Conservation (phyloP, 805 yeast genomes). For the Wickerhamomyces canadensis region DNA sequence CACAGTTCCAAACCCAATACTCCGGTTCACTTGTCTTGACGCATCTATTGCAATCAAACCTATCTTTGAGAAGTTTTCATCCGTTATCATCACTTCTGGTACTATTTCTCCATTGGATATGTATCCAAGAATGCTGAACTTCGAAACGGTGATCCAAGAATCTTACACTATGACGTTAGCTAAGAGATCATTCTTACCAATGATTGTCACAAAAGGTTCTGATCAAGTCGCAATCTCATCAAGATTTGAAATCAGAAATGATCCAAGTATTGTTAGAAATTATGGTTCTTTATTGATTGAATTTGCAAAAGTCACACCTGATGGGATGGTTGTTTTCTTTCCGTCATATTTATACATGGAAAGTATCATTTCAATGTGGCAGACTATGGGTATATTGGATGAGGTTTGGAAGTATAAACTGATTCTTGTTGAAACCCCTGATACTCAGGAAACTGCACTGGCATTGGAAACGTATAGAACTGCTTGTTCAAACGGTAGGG, state of each 20-base stretch:
- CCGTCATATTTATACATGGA: constrained; percentile 98
- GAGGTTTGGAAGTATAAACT: constrained; percentile 98
- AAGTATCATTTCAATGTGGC: constrained; percentile 98
- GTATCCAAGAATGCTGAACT: constrained; percentile 96
- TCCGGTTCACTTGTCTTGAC: constrained; percentile 90
- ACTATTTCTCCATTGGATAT: constrained; percentile 97
- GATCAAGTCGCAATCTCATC: constrained; percentile 98
- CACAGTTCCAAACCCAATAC: constrained; percentile 93
- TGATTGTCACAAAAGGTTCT: constrained; percentile 95
- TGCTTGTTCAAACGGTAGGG: constrained; percentile 96
- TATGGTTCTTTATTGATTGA: constrained; percentile 91
- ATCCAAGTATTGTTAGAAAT: constrained; percentile 95
- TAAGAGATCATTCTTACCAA: constrained; percentile 85
- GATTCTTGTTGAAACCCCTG: constrained; percentile 96
- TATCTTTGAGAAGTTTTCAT: constrained; percentile 85
- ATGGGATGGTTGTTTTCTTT: constrained; percentile 96
- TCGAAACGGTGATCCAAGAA: constrained; percentile 89
- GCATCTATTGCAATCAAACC: constrained; percentile 98
- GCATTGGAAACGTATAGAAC: constrained; percentile 94
- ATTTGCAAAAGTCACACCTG: constrained; percentile 93
- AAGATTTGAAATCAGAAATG: constrained; percentile 93
- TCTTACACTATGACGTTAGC: constrained; percentile 96
- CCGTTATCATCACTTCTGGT: constrained; percentile 94
- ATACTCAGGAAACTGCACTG: constrained; percentile 95
- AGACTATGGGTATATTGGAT: constrained; percentile 94